Percentiles rank a stretch among this genome's conserved stretches.
These are phyloP conservation scores for Eryngium alpinum DNA, from an alignment of 140 eudicot species.

Conservation along the genomic window DNA sequence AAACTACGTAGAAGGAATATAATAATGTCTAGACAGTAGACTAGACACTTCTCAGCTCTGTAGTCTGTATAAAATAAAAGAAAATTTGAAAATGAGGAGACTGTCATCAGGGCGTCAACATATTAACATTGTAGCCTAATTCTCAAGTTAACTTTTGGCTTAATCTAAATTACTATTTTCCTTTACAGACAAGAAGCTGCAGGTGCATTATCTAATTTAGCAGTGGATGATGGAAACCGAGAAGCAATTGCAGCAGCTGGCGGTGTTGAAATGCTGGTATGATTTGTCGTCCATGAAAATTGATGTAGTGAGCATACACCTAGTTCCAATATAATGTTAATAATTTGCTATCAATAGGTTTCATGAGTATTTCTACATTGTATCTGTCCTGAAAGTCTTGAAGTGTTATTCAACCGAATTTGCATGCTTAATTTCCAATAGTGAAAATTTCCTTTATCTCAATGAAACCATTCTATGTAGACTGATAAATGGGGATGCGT, in stretches of 20 bases:
- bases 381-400: background rate
- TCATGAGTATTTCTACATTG: background rate
- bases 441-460: background rate
- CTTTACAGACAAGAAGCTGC: slow-evolving; percentile 86
- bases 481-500: background rate
- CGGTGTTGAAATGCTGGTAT: slow-evolving; percentile 94
- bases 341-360: background rate
- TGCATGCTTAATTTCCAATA: background rate
- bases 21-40: no score
- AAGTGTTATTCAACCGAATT: background rate
- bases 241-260: slow-evolving; percentile 90
- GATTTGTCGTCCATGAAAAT: slow-evolving; percentile 18
- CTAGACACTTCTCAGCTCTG: background rate
- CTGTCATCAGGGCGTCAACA: background rate
- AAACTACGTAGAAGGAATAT: no score
- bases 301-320: background rate
- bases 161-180: background rate
- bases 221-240: slow-evolving; percentile 83
- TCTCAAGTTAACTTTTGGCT: background rate
- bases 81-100: background rate
- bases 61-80: background rate
- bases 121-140: background rate
- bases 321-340: background rate
- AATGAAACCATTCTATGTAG: background rate
- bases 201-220: slow-evolving; percentile 86